Conservation (phyloP, 2,329 filamentous ascomycete genomes). For the Sphaerostilbella broomeana region DNA sequence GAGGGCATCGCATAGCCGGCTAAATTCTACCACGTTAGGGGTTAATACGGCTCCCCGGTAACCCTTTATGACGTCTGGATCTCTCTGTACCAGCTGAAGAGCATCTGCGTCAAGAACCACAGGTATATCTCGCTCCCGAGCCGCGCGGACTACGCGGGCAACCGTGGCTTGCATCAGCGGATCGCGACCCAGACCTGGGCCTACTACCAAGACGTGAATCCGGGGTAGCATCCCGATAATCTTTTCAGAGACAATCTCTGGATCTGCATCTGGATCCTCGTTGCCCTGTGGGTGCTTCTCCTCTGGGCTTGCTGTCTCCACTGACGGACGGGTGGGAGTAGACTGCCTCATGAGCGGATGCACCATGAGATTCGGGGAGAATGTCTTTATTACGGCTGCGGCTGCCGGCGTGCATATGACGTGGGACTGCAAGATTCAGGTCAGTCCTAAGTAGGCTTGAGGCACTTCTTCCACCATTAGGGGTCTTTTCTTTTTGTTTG, state of each 20-base stretch:
- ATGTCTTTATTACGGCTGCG: constrained; percentile 87
- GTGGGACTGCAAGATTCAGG: constrained; percentile 57
- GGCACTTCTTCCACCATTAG: too few species aligned
- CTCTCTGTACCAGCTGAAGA: constrained; percentile 66
- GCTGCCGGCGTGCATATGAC: constrained; percentile 92
- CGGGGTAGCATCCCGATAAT: constrained; percentile 78
- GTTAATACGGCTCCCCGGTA: constrained; percentile 84
- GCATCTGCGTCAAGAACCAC: constrained; percentile 92
- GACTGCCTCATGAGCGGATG: constrained; percentile 89
- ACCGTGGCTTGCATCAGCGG: constrained; percentile 84
- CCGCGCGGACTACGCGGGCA: constrained; percentile 69
- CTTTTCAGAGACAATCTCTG: constrained; percentile 54
- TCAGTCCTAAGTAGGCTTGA: too few species aligned
- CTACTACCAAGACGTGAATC: constrained; percentile 87
- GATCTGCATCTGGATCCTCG: constrained; percentile 41
- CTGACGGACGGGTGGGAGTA: constrained; percentile 22
- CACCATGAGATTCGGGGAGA: constrained; percentile 97
- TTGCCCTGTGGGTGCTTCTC: constrained; percentile 36
- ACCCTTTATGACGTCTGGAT: constrained; percentile 70
- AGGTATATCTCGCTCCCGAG: constrained; percentile 63
- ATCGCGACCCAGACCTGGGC: constrained; percentile 86
- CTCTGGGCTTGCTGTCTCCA: constrained; percentile 23
- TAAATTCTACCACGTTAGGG: constrained; percentile 92
- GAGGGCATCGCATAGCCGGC: constrained; percentile 68
- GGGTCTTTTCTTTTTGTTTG: too few species aligned